Evolutionary conservation across 352 stramenopile genomes (phyloP).

Genomic region (Aphanomyces cochlioides): DNA sequence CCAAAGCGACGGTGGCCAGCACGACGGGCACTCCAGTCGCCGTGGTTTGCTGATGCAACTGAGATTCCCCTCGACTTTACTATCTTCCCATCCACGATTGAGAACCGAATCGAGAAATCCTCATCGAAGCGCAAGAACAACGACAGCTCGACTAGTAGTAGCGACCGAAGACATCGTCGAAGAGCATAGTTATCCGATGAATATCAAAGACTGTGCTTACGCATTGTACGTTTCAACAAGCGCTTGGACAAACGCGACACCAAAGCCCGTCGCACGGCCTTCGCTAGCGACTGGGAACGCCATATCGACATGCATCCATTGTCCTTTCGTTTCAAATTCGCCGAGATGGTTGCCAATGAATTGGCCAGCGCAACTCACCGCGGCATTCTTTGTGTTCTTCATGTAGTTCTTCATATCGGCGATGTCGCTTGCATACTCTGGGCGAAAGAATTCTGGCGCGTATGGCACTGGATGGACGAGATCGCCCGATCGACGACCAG

Average conservation of each 20-base stretch:
- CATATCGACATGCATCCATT: conserved; percentile 89
- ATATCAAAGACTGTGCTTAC: background rate
- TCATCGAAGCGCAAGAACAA: background rate
- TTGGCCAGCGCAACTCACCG: conserved; percentile 73
- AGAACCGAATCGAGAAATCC: background rate
- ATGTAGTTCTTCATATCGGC: conserved; percentile 91
- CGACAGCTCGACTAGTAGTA: too few relatives aligned
- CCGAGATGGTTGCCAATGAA: conserved; percentile 86
- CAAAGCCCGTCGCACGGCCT: conserved; percentile 75
- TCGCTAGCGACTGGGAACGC: conserved; percentile 46
- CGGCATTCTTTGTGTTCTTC: conserved; percentile 68
- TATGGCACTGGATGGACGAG: conserved; percentile 77
- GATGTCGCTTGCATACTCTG: conserved; percentile 66
- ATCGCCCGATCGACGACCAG: conserved; percentile 65
- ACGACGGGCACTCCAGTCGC: conserved; percentile 12
- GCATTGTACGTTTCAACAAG: background rate
- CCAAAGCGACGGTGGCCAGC: conserved; percentile 35
- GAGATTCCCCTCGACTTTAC: conserved; percentile 7
- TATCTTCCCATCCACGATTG: background rate
- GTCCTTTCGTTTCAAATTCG: conserved; percentile 42
- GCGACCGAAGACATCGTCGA: too few relatives aligned
- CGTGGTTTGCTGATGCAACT: conserved; percentile 18
- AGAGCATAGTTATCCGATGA: background rate
- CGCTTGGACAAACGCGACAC: conserved; percentile 51
- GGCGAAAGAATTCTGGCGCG: conserved; percentile 70